phyloP scores from a whole-genome alignment of 805 yeast species.

The Schwanniomyces yamadae region DNA sequence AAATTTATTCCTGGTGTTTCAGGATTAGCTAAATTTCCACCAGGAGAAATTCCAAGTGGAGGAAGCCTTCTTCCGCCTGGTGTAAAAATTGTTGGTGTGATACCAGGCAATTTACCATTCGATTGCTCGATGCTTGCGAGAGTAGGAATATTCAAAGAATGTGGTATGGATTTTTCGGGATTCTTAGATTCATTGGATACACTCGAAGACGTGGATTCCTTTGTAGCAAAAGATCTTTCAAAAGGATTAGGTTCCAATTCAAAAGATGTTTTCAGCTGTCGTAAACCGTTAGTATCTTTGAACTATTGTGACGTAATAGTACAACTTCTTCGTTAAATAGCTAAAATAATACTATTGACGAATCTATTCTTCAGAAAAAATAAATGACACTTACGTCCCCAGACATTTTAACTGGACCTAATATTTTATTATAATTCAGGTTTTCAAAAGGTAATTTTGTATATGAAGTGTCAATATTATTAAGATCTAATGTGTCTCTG shows the following conservation, averaged over 20 bases:
- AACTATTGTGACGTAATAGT: constrained; percentile 15
- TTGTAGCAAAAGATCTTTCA: constrained; percentile 88
- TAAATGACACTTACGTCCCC: constrained; percentile 14
- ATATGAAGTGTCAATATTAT: too few relatives aligned
- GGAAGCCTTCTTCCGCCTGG: constrained; percentile 64
- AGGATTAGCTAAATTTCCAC: constrained; percentile 37
- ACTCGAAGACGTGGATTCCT: constrained; percentile 24
- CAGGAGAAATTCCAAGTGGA: constrained; percentile 50
- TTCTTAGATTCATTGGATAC: constrained; percentile 4
- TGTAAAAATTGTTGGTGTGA: constrained; percentile 48
- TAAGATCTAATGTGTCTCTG: background rate
- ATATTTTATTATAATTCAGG: too few relatives aligned
- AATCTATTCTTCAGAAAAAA: background rate
- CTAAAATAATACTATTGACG: background rate
- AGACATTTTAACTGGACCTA: constrained; percentile 14
- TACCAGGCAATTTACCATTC: constrained; percentile 28
- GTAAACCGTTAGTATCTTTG: constrained; percentile 18
- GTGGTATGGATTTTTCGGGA: constrained; percentile 13
- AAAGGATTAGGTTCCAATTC: constrained; percentile 93
- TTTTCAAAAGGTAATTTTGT: too few relatives aligned
- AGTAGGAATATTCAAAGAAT: constrained; percentile 34
- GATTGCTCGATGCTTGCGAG: constrained; percentile 23
- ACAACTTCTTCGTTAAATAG: background rate
- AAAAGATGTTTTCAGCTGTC: constrained; percentile 47
- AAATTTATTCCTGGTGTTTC: constrained; percentile 51